These are phyloP conservation scores for Exsudoporus frostii DNA, from an alignment of 768 basidiomycete genomes.

Conservation along the genomic window DNA sequence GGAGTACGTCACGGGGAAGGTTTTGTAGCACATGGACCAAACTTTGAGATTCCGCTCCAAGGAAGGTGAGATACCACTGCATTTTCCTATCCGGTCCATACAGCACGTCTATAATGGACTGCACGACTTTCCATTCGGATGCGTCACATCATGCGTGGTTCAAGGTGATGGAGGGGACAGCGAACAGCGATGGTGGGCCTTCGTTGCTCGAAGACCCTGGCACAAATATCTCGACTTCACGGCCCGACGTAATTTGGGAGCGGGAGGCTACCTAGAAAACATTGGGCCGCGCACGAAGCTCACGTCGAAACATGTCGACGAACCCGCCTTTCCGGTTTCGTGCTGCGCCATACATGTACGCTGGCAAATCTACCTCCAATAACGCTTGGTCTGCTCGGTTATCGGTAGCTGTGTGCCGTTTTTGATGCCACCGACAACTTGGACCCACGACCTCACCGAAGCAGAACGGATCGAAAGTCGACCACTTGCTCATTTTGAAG, in stretches of 20 bases:
- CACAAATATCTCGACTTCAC: conserved; percentile 25
- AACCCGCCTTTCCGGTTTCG: conserved; percentile 27
- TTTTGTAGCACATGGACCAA: conserved; percentile 31
- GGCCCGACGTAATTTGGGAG: conserved; percentile 26
- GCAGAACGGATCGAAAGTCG: too few species aligned
- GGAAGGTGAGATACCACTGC: conserved; percentile 6
- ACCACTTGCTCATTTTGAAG: too few species aligned
- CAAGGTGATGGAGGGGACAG: too few species aligned
- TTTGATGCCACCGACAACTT: too few species aligned
- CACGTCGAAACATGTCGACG: conserved; percentile 24
- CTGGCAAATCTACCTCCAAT: too few species aligned
- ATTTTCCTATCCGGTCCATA: conserved; percentile 7
- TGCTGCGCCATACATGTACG: conserved; percentile 34
- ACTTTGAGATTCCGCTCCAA: background rate
- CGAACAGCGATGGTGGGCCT: background rate
- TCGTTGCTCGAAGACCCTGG: conserved; percentile 5
- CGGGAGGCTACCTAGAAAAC: conserved; percentile 30
- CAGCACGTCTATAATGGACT: conserved; percentile 20
- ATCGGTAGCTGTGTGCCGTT: too few species aligned
- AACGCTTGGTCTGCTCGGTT: too few species aligned
- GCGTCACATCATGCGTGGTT: too few species aligned
- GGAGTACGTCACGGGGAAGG: conserved; percentile 31
- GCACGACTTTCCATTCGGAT: conserved; percentile 10
- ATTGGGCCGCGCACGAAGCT: conserved; percentile 31
- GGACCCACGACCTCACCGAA: too few species aligned